Conservation (phyloP, 2,329 filamentous ascomycete species). For the Ophiostoma quercus region DNA sequence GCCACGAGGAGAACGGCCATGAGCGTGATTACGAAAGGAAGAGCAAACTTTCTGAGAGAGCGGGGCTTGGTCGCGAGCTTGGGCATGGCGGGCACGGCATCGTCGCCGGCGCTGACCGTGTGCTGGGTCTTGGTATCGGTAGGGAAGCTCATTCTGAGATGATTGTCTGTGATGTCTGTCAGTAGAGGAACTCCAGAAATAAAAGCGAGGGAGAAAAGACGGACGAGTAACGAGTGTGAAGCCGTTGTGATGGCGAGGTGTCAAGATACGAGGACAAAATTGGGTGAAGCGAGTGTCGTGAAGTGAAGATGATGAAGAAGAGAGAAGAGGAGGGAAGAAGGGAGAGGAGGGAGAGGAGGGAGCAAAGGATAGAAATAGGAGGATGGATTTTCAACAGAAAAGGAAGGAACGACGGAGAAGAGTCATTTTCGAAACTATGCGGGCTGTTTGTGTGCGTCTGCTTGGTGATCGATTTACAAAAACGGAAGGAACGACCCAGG, state of each 20-base stretch:
- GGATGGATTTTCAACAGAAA: neutral
- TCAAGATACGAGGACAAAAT: neutral
- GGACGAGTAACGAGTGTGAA: conserved; percentile 13
- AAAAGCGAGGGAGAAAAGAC: neutral
- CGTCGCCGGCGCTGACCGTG: conserved; percentile 11
- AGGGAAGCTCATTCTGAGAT: conserved; percentile 21
- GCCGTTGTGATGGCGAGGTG: neutral
- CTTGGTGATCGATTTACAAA: conserved; percentile 11
- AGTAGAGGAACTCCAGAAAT: neutral
- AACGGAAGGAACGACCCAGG: conserved; percentile 23
- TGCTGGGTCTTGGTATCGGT: conserved; percentile 11
- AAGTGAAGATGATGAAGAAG: neutral
- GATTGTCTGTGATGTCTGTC: neutral
- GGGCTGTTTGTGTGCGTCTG: neutral
- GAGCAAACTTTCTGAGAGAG: neutral
- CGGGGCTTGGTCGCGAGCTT: neutral
- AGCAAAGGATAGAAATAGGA: neutral
- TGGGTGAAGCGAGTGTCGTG: neutral
- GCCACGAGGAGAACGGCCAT: neutral
- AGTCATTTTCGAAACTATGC: neutral
- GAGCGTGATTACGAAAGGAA: neutral
- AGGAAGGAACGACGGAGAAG: neutral
- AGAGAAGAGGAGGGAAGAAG: conserved; percentile 6
- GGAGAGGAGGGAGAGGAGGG: neutral
- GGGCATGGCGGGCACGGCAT: neutral